Evolutionary conservation across 305 asterid genomes (phyloP), one percentile per base, ranked within the genome.

Genomic region (Striga hermonthica): DNA sequence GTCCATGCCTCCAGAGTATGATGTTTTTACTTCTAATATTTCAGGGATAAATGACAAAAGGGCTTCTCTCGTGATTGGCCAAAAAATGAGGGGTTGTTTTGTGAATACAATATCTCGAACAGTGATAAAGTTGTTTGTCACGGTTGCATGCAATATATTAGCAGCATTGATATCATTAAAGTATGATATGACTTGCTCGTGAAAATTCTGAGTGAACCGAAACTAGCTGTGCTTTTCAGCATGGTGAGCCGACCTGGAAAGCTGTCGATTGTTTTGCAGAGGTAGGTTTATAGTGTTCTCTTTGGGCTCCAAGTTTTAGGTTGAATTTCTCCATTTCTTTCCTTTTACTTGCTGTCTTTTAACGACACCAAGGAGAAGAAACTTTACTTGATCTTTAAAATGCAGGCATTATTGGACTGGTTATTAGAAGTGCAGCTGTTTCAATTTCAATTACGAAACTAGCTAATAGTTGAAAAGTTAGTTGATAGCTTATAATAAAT

Each of bases 1-100:
- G 16, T 76, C 90, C 70, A 85, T 90, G 76, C 97, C 97, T 68
- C 82, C 84, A 53, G 72, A 85, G 97, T 90, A 62, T 6, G 80
- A 64, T 56, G 0, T 56, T 43, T 5, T 5, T n/a, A 12, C 28
- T 54, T 43, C 54, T 57, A 14, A 68, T 64, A 13, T 13, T 54
- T 39, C 43, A 15, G 8, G 13, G 9, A 5, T 14, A 14, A 50
- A 0, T 14, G 6, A 7, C 35, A 15, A 50, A 50, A 49, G 31
- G 2, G 31, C 22, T 49, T n/a, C 34, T 36, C 58, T 13, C 9
- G 58, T 3, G 36, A 12, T 53, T 22, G 47, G 10, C 47, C 2
- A 41, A 45, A 45, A 8, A 9, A 2, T 13, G 10, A 47, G 5
- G 53, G 53, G 14, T 11, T 10, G 11, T 2, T 49, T 12, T 12